Evolutionary conservation across 1,284 basidiomycete genomes (phyloP), one percentile per base, ranked within the genome.

Genomic region (Microbotryum violaceum): DNA sequence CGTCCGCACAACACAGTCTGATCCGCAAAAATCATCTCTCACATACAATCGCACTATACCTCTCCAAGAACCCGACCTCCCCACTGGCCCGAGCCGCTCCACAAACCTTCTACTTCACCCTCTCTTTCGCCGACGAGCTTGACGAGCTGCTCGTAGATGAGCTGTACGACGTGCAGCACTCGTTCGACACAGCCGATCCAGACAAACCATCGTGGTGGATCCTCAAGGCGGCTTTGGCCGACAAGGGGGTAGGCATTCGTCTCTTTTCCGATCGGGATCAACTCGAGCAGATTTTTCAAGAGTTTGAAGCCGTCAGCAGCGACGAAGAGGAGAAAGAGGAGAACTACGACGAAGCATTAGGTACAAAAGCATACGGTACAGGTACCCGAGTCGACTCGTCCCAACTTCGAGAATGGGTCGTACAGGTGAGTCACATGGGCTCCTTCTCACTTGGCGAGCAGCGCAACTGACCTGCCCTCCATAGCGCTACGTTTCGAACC

Each of bases 181-280:
- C 80, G 31, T 79, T 97, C 42, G 81, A 84, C 31, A 74, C 75
- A 46, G 51, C 55, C 2, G 75, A 75, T 51, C 74, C 77, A 27
- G 74, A 73, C 9, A 68, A 72, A 25, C 83, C 78, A 63, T 91
- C 68, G 54, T 79, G 92, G 91, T 97, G 85, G 81, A 93, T 97
- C 61, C 76, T 98, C 57, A 99, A 99, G 77, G 93, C 96, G 46
- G 91, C 91, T 14, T 96, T 99, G 87, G 87, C 93, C 1, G 94
- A 98, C 78, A 82, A 91, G 58, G 96, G 91, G 5, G 89, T 91
- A 79, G 96, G 94, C 0, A 94, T 99, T 66, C 79, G 93, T 46
- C 78, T 99, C 56, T 97, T 99, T 75, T 84, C 87, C 57, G 86
- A 82, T 54, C 86, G 87, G 73, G 83, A 85, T 12, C 79, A 83